These are phyloP conservation scores for Amauroascus verrucosus DNA, from an alignment of 2,329 filamentous ascomycete species.

Conservation along the genomic window DNA sequence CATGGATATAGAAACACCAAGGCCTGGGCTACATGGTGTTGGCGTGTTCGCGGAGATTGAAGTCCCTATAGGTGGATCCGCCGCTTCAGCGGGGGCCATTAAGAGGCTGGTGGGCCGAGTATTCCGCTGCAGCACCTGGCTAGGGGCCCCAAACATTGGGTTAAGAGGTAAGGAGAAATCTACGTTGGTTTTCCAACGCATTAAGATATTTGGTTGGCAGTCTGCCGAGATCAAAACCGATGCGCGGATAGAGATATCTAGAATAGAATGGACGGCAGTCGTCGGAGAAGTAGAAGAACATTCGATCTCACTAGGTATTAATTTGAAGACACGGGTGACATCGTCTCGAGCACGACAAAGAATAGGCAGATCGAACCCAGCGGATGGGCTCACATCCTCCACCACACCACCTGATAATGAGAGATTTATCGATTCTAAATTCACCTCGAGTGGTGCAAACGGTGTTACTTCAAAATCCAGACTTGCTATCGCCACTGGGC, in stretches of 20 bases:
- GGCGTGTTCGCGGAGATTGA: not conserved
- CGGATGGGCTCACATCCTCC: conserved; percentile 32
- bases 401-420: conserved; percentile 39
- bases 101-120: conserved; percentile 39
- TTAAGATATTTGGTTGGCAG: conserved; percentile 37
- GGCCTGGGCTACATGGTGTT: conserved; percentile 12
- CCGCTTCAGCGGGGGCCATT: conserved; percentile 22
- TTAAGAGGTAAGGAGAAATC: conserved; percentile 41
- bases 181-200: conserved; percentile 41
- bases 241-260: conserved; percentile 41
- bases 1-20: conserved; percentile 47
- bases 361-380: conserved; percentile 30
- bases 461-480: conserved; percentile 48
- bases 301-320: conserved; percentile 33
- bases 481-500: conserved; percentile 42
- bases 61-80: not conserved
- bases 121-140: conserved; percentile 36
- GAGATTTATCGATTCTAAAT: conserved; percentile 41
- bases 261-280: conserved; percentile 30
- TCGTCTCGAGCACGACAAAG: conserved; percentile 45
- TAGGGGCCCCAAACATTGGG: conserved; percentile 38
- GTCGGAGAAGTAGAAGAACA: conserved; percentile 28
- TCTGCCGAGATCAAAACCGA: conserved; percentile 32
- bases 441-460: conserved; percentile 41
- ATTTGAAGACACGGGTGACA: conserved; percentile 47